These are phyloP conservation scores for Boletellus ananiceps DNA, from an alignment of 768 basidiomycete species.

Conservation along the genomic window DNA sequence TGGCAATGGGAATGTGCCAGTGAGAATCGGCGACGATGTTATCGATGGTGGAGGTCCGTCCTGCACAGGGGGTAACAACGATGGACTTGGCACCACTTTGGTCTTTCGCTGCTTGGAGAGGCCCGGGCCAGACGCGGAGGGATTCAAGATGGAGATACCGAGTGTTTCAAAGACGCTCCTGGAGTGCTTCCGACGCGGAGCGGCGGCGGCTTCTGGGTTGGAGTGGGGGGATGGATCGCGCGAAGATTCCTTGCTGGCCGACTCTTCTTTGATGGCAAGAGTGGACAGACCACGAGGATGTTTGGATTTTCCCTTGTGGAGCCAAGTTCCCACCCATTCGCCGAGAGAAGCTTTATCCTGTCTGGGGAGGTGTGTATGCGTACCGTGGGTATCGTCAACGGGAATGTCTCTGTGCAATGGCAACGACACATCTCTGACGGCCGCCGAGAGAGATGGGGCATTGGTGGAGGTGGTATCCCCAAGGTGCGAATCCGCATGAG, in stretches of 20 bases:
- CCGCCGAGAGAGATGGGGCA: neutral
- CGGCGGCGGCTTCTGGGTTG: constrained; percentile 5
- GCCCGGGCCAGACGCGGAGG: constrained; percentile 31
- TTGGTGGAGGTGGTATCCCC: neutral
- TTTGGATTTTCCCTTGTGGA: constrained; percentile 48
- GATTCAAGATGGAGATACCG: constrained; percentile 64
- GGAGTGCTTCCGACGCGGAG: constrained; percentile 39
- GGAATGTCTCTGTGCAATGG: constrained; percentile 1
- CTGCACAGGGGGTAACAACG: constrained; percentile 7
- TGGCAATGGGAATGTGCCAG: constrained; percentile 15
- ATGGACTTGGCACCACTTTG: constrained; percentile 27
- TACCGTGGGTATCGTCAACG: constrained; percentile 9
- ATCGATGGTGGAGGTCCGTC: constrained; percentile 11
- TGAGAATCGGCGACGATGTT: constrained; percentile 18
- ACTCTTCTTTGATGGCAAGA: constrained; percentile 22
- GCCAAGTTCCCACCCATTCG: constrained; percentile 79
- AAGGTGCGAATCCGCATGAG: neutral
- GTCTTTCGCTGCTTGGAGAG: constrained; percentile 22
- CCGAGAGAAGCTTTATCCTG: constrained; percentile 42
- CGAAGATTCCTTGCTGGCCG: constrained; percentile 16
- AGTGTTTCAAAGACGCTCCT: constrained; percentile 70
- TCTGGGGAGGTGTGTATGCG: constrained; percentile 13
- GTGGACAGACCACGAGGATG: constrained; percentile 19
- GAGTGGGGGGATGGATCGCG: constrained; percentile 20
- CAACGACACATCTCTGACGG: constrained; percentile 1